Evolutionary conservation across 2,329 filamentous ascomycete genomes (phyloP), one percentile per base, ranked within the genome.

Genomic region (Fusarium sp.): DNA sequence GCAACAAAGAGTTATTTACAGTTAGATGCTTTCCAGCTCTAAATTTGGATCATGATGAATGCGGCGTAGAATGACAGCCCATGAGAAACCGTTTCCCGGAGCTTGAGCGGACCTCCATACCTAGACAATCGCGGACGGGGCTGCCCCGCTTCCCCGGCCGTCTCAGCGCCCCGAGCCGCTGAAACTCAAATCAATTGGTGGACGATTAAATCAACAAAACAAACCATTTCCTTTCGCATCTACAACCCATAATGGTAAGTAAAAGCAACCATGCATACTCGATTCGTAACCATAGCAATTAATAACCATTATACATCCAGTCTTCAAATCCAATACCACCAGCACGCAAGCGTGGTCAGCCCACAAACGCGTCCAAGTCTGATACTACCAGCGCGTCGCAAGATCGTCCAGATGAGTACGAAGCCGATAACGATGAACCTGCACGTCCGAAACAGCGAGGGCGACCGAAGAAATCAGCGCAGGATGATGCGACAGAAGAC

Each of bases 331-430:
- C 75, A 54, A 67, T 76, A 33, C 72, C 72, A 30, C 77, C 77
- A 54, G 81, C 80, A 69, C 82, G 82, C 67, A 83, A 83, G 72
- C 82, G 82, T 74, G 80, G 80, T 55, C 77, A 79, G 40, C 80
- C 78, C 13, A 72, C 79, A 33, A 80, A 80, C 81, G 81, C 81
- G 80, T 79, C 79, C 57, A 79, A 76, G 65, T 61, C 75, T 28
- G 59, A 57, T 36, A 26, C 18, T 41, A 49, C 62, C 62, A 67
- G 61, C 77, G 74, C 74, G 73, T 74, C 73, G 47, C 70, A 70
- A 30, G 65, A 67, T 37, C 63, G 51, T 36, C 66, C 69, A 11
- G 73, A 71, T 18, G 69, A 71, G 49, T 65, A 73, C 57, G 70
- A 72, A 51, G 67, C 69, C 62, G 70, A 76, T 26, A 70, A 60